Evolutionary conservation across 176 grass and related monocot species (phyloP).

Genomic region (Urochloa ruziziensis): DNA sequence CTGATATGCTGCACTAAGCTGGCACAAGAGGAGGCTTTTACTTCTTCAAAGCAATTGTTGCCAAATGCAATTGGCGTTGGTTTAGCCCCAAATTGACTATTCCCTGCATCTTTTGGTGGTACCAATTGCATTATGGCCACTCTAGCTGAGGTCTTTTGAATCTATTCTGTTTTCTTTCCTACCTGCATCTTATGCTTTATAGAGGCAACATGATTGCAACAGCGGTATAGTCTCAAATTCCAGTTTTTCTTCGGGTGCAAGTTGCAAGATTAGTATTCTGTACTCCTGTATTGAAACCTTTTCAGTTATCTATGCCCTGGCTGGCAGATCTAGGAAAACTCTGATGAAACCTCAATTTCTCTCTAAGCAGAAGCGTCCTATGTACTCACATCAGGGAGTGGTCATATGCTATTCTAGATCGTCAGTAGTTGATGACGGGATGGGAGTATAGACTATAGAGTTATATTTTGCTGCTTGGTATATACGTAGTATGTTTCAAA

Average conservation of each 20-base stretch:
- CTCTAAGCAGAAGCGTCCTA: neutral
- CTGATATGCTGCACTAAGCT: conserved; percentile 4
- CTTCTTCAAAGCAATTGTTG: neutral
- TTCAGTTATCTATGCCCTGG: conserved; percentile 3
- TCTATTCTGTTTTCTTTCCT: neutral
- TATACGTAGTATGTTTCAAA: neutral
- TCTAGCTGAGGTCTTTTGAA: conserved; percentile 6
- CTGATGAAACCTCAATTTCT: neutral
- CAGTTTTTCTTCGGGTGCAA: neutral
- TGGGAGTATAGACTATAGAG: neutral
- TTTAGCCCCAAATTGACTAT: neutral
- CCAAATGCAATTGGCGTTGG: neutral
- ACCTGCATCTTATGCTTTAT: too few relatives aligned
- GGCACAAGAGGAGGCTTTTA: neutral
- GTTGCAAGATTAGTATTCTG: neutral
- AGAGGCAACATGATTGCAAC: neutral
- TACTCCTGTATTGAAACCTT: conserved; percentile 2
- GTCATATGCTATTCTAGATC: conserved; percentile 22
- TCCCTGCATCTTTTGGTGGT: conserved; percentile 2
- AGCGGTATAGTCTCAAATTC: neutral
- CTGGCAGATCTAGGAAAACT: neutral
- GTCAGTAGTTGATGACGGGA: conserved; percentile 6
- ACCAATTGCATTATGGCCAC: neutral
- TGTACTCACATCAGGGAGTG: neutral
- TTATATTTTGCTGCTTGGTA: neutral